phyloP scores from a whole-genome alignment of 345 rosid genomes.

The Geranium brycei region DNA sequence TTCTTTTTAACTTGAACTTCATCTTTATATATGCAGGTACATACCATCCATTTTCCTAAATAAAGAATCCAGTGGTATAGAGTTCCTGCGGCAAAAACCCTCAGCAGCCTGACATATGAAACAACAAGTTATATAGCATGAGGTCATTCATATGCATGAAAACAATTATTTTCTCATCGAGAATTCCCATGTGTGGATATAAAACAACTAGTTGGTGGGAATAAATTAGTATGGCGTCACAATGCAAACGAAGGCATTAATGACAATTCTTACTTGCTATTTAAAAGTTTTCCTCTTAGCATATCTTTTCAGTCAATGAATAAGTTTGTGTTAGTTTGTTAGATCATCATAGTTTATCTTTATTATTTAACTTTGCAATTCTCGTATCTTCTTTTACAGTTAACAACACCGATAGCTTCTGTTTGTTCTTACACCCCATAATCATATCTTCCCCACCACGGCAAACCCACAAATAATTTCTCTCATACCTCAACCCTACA shows the following conservation, averaged over 20 bases:
- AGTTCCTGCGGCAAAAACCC: conserved; percentile 82
- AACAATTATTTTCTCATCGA: not conserved
- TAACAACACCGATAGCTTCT: too few species aligned
- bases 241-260: not conserved
- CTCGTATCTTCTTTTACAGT: too few species aligned
- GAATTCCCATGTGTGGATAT: too few species aligned
- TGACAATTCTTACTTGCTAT: not conserved
- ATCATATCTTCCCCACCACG: too few species aligned
- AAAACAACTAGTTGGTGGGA: not conserved
- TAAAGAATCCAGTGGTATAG: conserved; percentile 42
- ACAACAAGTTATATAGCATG: conserved; percentile 9
- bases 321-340: too few species aligned
- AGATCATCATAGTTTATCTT: too few species aligned
- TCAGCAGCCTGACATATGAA: conserved; percentile 74
- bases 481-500: too few species aligned
- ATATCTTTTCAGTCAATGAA: too few species aligned
- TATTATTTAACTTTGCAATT: too few species aligned
- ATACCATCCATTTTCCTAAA: conserved; percentile 64
- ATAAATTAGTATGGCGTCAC: not conserved
- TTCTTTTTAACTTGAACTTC: not conserved
- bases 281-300: too few species aligned
- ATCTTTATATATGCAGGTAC: conserved; percentile 7
- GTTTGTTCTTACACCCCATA: too few species aligned
- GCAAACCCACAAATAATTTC: too few species aligned
- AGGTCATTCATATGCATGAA: not conserved